Evolutionary conservation across 139 green algal genomes (phyloP), one percentile per base, ranked within the genome.

Genomic region (Volvox reticuliferus): DNA sequence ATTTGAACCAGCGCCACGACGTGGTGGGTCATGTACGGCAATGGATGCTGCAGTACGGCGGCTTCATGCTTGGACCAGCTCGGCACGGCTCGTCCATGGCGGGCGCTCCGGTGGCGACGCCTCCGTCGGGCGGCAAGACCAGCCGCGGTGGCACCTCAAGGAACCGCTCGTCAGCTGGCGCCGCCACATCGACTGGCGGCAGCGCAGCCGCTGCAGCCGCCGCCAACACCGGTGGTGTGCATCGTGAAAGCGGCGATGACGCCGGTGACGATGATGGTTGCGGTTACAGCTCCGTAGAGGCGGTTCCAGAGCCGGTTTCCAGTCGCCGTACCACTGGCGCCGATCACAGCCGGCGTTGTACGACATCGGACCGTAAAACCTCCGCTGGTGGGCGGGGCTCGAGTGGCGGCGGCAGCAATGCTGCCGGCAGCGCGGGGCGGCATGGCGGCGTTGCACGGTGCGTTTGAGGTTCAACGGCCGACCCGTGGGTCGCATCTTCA

Each of bases 1-100:
- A 90, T 30, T 61, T 90, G 50, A 68, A 65, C 35, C 76, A 86
- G 62, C 87, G 87, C 2, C 87, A 91, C 26, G 87, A 91, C 55
- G 87, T 91, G 33, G 26, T 32, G 17, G 73, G 76, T 62, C 87
- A 86, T 77, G 87, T 91, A 28, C 61, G 76, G 20, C 1, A 20
- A 32, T 90, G 86, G 86, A 77, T 90, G 86, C 69, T 90, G 69
- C 73, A 61, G 67, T 63, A 32, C 86, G 22, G 36, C 35, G 9
- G 68, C 71, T n/a, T 33, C 19, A 77, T 90, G 50, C 26, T 90
- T 22, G 21, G 17, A 2, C 86, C 86, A 2, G 73, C 79, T 13
- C 71, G 71, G 19, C 86, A 84, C 50, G 73, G 86, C 21, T 6
- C 28, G 37, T 69, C 69, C 17, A 24, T 30, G 22, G 84, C 37